These are phyloP conservation scores for Globisporangium yorkense DNA, from an alignment of 352 stramenopile genomes.

Conservation along the genomic window DNA sequence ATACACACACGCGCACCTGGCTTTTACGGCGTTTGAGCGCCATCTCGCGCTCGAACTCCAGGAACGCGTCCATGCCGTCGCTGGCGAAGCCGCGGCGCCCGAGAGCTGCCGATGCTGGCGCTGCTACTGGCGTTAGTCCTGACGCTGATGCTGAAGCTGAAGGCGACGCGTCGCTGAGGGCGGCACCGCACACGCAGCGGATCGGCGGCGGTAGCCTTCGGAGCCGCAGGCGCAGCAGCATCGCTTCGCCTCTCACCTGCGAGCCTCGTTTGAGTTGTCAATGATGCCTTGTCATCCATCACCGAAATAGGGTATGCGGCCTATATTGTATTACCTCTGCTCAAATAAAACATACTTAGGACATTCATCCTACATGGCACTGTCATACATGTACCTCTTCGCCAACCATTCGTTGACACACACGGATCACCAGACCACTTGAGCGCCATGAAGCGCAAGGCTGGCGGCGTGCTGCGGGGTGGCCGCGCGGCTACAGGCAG, in stretches of 20 bases:
- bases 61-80: constrained; percentile 72
- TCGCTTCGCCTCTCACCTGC: neutral
- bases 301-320: neutral
- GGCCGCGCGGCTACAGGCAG: neutral
- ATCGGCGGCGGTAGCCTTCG: neutral
- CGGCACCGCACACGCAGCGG: neutral
- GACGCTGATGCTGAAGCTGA: too few relatives aligned
- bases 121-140: too few relatives aligned
- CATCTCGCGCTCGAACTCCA: constrained; percentile 84
- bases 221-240: neutral
- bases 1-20: constrained; percentile 15
- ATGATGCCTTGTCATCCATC: neutral
- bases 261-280: too few relatives aligned
- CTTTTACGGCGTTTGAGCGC: constrained; percentile 50
- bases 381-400: too few relatives aligned
- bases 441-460: neutral
- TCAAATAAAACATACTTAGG: too few relatives aligned
- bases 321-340: neutral
- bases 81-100: constrained; percentile 16
- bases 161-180: neutral
- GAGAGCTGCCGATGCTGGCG: neutral
- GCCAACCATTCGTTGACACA: too few relatives aligned
- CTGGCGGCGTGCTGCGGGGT: neutral
- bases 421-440: too few relatives aligned
- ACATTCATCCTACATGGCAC: too few relatives aligned